Percentiles rank a stretch among this genome's conserved stretches.
Evolutionary conservation across 2,329 filamentous ascomycete genomes (phyloP).

Genomic region (Claviceps quebecensis): DNA sequence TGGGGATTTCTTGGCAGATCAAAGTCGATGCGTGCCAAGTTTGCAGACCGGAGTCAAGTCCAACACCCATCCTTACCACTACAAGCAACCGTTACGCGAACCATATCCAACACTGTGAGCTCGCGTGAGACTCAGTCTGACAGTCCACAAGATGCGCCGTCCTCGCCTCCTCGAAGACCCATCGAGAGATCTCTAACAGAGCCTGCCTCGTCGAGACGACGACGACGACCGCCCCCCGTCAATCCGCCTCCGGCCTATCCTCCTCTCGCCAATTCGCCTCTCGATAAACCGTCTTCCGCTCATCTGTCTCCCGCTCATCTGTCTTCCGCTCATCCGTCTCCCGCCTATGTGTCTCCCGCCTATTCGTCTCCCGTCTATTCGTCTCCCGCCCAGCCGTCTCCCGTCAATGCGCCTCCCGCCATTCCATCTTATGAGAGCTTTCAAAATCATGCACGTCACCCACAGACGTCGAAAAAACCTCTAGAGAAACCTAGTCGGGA

Average conservation of each 20-base stretch:
- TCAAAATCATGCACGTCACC: neutral
- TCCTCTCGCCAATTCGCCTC: too few species aligned
- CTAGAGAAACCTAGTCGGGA: conserved; percentile 1
- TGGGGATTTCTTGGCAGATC: conserved; percentile 43
- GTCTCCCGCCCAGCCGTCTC: too few species aligned
- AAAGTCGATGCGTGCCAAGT: conserved; percentile 19
- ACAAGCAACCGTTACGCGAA: neutral
- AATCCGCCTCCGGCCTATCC: too few species aligned
- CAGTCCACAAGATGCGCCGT: neutral
- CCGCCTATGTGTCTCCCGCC: too few species aligned
- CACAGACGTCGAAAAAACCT: neutral
- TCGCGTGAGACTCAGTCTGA: neutral
- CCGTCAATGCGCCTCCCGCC: too few species aligned
- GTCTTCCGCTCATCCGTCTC: too few species aligned
- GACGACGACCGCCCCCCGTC: neutral
- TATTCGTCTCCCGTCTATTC: too few species aligned
- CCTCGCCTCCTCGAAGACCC: neutral
- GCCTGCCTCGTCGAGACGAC: neutral
- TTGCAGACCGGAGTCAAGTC: conserved; percentile 6
- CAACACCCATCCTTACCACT: neutral
- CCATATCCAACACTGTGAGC: neutral
- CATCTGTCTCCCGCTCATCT: too few species aligned
- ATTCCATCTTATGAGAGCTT: neutral
- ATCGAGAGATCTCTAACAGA: conserved; percentile 2
- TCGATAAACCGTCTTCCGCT: too few species aligned